Evolutionary conservation across 176 grass and related monocot genomes (phyloP), one percentile per base, ranked within the genome.

Genomic region (Triticum turgidum): DNA sequence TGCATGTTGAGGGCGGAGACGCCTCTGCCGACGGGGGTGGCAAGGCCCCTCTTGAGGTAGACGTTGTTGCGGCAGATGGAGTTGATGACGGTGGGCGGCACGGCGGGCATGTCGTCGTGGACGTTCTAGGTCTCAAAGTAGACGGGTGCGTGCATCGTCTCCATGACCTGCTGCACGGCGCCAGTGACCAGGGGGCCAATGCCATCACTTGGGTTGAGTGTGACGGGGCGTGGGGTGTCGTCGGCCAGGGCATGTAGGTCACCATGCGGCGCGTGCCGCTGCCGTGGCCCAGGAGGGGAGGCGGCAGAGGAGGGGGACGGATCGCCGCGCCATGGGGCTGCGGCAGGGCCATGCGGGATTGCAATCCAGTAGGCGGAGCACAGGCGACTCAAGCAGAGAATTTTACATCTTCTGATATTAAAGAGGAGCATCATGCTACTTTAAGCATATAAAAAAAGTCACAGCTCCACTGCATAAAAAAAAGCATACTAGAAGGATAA

Each of bases 161-260:
- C 89, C 96, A 94, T 98, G 41, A 94, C 93, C 86, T 93, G 3
- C 10, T 44, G 10, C 42, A 44, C 0, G 42, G 10, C 42, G 78
- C 10, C 93, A 1, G 89, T 98, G 45, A 98, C 93, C 1, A 98
- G 87, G 25, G 93, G 96, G 0, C 93, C 96, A 63, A 98, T 95
- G 11, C 93, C 93, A 33, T 92, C 91, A 15, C 93, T 91, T 9
- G 93, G 96, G 66, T 95, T 95, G 61, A 98, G 84, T 22, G 96
- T 98, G 14, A 98, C 90, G 12, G 84, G 24, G 20, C 91, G 89
- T 69, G 95, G 93, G 17, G n/a, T 56, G 13, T 88, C 95, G 78
- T 98, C 95, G 66, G 96, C 41, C 93, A 80, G 18, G 95, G 96
- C 96, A 95, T 98, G 91, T 98, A 98, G 77, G 96, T 98, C 81